These are phyloP conservation scores for Epichloe coenophiala DNA, from an alignment of 2,329 filamentous ascomycete genomes.

Conservation along the genomic window DNA sequence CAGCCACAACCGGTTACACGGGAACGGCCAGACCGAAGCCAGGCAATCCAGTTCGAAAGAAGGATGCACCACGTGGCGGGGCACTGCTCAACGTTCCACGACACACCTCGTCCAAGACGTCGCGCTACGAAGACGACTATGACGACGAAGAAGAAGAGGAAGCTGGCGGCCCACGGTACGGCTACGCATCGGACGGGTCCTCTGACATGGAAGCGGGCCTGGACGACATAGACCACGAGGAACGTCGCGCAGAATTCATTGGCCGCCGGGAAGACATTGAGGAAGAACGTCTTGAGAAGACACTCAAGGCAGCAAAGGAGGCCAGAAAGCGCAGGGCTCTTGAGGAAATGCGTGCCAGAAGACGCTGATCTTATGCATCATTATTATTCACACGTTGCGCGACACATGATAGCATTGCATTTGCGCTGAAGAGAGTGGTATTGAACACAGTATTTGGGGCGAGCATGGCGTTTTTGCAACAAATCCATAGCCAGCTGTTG, in stretches of 20 bases:
- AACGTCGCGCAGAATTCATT: slow-evolving; percentile 44
- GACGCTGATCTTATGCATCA: slow-evolving; percentile 9
- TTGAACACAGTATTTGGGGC: neutral
- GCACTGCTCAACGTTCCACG: slow-evolving; percentile 25
- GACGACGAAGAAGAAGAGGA: slow-evolving; percentile 44
- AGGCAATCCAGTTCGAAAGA: slow-evolving; percentile 18
- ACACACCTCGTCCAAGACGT: slow-evolving; percentile 16
- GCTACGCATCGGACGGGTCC: slow-evolving; percentile 50
- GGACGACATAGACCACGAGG: slow-evolving; percentile 62
- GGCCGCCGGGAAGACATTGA: slow-evolving; percentile 56
- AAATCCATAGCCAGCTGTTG: neutral
- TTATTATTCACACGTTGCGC: neutral
- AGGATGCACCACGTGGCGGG: slow-evolving; percentile 24
- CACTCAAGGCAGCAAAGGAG: slow-evolving; percentile 49
- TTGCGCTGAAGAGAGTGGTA: neutral
- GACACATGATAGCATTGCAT: neutral
- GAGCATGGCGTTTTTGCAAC: neutral
- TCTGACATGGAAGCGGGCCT: slow-evolving; percentile 70
- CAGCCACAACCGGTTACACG: slow-evolving; percentile 51
- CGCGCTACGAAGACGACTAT: slow-evolving; percentile 43
- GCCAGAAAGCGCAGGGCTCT: slow-evolving; percentile 32
- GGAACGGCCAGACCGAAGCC: slow-evolving; percentile 50
- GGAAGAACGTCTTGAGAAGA: slow-evolving; percentile 48
- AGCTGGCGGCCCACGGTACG: slow-evolving; percentile 28
- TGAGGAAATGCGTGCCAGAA: slow-evolving; percentile 20